Conservation (phyloP, 2,329 filamentous ascomycete genomes). For the Aspergillus bombycis region DNA sequence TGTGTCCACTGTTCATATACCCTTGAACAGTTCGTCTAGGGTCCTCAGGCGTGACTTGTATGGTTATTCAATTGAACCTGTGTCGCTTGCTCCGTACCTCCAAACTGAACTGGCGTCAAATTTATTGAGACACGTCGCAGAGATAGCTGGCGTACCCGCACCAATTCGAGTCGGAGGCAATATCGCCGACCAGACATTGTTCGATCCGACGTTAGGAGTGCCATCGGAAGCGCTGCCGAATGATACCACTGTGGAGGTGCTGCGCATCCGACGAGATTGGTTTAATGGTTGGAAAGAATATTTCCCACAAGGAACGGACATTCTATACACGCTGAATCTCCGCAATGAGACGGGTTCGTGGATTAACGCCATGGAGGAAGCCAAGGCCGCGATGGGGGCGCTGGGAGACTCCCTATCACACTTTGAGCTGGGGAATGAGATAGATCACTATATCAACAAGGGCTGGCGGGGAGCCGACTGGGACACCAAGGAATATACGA, state of each 20-base stretch:
- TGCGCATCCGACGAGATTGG: slow-evolving; percentile 7
- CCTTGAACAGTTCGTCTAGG: not conserved
- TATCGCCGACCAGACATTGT: slow-evolving; percentile 13
- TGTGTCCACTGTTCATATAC: not conserved
- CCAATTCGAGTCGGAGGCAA: slow-evolving; percentile 12
- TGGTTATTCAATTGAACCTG: slow-evolving; percentile 14
- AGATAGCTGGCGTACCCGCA: slow-evolving; percentile 1
- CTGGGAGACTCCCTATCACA: slow-evolving; percentile 8
- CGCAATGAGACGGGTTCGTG: slow-evolving; percentile 8
- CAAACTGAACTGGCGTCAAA: slow-evolving; percentile 1
- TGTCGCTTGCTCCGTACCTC: slow-evolving; percentile 4
- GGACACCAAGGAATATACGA: slow-evolving; percentile 7
- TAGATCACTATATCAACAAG: slow-evolving; percentile 15
- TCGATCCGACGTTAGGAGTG: not conserved
- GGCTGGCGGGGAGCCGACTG: slow-evolving; percentile 7
- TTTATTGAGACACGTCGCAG: not conserved
- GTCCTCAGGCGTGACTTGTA: slow-evolving; percentile 9
- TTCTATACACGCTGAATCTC: slow-evolving; percentile 11
- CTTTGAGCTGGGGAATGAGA: slow-evolving; percentile 13
- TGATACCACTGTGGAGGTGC: slow-evolving; percentile 8
- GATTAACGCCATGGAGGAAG: slow-evolving; percentile 10
- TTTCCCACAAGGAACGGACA: slow-evolving; percentile 5
- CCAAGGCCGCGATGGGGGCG: slow-evolving; percentile 4
- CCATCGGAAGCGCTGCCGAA: slow-evolving; percentile 8
- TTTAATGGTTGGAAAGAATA: slow-evolving; percentile 11